Conservation (phyloP, 257 asterid species). For the Eucommia ulmoides region DNA sequence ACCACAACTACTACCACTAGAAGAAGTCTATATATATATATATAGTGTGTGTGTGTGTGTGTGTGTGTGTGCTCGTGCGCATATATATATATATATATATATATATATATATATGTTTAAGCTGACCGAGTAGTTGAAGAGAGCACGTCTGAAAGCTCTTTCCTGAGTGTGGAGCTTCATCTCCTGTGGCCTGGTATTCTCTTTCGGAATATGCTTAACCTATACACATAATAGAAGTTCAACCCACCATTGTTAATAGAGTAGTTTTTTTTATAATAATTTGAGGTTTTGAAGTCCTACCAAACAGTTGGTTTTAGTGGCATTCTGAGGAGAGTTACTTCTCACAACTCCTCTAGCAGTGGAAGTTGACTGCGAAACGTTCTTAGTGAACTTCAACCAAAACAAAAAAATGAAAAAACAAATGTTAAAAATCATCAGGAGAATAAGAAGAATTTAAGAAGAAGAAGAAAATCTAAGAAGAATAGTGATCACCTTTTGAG, state of each 20-base stretch:
- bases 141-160: slow-evolving; percentile 64
- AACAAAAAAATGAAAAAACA: neutral
- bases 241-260: no score
- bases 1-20: no score
- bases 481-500: slow-evolving; percentile 33
- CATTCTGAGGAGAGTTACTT: slow-evolving; percentile 10
- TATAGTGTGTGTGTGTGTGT: no score
- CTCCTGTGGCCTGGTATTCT: slow-evolving; percentile 45
- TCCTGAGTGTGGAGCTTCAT: slow-evolving; percentile 67
- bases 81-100: neutral
- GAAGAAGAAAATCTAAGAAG: neutral
- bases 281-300: slow-evolving; percentile 19
- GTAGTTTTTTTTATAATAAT: no score
- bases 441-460: neutral
- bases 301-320: slow-evolving; percentile 16
- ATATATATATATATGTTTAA: neutral
- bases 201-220: no score
- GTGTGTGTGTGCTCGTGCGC: no score
- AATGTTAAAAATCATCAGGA: neutral
- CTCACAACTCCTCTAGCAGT: slow-evolving; percentile 10
- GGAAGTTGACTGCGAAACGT: slow-evolving; percentile 16
- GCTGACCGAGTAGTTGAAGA: slow-evolving; percentile 53
- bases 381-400: slow-evolving; percentile 14
- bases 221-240: no score
- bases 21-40: no score